phyloP scores from a whole-genome alignment of 371 early-diverging fungal genomes.

The Umbelopsis sp. region DNA sequence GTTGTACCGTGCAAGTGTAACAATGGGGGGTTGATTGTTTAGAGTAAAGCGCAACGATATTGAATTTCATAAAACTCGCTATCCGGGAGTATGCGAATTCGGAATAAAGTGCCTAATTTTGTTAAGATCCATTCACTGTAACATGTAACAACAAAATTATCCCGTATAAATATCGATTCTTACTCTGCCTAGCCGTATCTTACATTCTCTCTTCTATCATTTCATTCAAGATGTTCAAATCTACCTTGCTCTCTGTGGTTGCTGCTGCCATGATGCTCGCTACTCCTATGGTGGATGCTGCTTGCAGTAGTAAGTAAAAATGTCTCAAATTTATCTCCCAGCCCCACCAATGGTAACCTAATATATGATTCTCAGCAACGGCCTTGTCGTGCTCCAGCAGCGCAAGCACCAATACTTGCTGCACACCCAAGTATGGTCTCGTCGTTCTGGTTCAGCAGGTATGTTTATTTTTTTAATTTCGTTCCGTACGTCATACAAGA shows the following conservation, averaged over 20 bases:
- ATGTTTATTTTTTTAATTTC: not conserved
- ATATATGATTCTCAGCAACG: not conserved
- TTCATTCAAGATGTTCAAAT: not conserved
- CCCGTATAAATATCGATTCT: not conserved
- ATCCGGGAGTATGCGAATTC: not conserved
- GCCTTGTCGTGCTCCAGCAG: conserved; percentile 8
- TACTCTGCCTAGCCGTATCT: no score
- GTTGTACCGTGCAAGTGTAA: not conserved
- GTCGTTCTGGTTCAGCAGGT: conserved; percentile 46
- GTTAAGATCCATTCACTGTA: not conserved
- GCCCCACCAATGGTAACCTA: not conserved
- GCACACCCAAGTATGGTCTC: conserved; percentile 59
- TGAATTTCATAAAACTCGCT: not conserved
- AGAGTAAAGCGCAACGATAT: not conserved
- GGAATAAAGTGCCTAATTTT: conserved; percentile 16
- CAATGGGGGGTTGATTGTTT: conserved; percentile 1
- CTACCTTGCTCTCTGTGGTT: not conserved
- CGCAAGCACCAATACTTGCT: conserved; percentile 1
- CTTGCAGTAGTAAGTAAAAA: not conserved
- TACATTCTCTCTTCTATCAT: not conserved
- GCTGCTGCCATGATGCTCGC: not conserved
- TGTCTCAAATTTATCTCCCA: not conserved
- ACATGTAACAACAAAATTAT: no score
- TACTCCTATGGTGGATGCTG: not conserved
- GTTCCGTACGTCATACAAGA: conserved; percentile 1